phyloP scores from a whole-genome alignment of 345 rosid genomes.

The Salix koriyanagi region DNA sequence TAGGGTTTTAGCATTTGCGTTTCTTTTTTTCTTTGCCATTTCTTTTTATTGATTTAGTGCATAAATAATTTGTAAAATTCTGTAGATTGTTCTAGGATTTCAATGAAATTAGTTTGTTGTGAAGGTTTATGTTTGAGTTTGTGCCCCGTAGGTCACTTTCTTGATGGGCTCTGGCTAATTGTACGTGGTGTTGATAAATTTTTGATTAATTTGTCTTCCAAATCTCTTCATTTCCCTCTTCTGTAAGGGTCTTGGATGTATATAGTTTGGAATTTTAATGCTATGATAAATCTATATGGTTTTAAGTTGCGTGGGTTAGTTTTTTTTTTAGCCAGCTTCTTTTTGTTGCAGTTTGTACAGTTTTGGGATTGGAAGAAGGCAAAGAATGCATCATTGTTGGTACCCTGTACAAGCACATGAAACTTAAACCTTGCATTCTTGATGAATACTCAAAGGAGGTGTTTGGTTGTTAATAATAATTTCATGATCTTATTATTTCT shows the following conservation, averaged over 20 bases:
- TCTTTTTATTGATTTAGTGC: background rate
- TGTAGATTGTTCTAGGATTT: background rate
- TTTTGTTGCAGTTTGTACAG: slow-evolving; percentile 60
- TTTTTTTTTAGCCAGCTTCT: background rate
- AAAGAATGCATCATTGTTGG: slow-evolving; percentile 87
- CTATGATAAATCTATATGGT: background rate
- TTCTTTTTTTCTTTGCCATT: background rate
- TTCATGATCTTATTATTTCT: background rate
- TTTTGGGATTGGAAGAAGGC: slow-evolving; percentile 75
- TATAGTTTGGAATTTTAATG: background rate
- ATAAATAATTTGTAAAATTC: background rate
- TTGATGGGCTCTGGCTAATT: background rate
- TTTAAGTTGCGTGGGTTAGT: slow-evolving; percentile 9
- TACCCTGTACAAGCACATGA: slow-evolving; percentile 91
- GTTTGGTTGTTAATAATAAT: slow-evolving; percentile 7
- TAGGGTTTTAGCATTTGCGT: background rate
- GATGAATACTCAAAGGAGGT: slow-evolving; percentile 95
- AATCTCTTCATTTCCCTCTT: background rate
- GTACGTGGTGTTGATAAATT: background rate
- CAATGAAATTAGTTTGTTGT: background rate
- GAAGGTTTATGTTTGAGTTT: background rate
- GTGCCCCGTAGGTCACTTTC: background rate
- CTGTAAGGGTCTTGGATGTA: background rate
- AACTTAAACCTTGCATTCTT: slow-evolving; percentile 88
- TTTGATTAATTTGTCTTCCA: background rate